Conservation (phyloP, 2,329 filamentous ascomycete species). For the Botrytis fabae region DNA sequence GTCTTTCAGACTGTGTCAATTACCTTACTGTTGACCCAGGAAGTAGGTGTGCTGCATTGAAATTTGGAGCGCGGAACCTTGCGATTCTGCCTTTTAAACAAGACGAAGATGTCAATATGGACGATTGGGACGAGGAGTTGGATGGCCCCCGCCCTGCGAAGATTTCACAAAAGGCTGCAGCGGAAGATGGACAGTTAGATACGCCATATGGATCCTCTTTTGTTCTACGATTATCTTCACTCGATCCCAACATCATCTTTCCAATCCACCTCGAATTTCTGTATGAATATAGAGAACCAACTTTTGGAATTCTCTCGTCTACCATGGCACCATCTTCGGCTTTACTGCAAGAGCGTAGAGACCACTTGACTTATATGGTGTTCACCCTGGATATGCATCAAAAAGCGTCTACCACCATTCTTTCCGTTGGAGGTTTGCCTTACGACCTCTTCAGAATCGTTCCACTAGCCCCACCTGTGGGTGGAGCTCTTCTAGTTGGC, state of each 20-base stretch:
- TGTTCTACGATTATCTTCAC: conserved; percentile 82
- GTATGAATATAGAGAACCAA: conserved; percentile 95
- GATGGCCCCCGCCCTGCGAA: conserved; percentile 63
- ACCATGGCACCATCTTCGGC: conserved; percentile 71
- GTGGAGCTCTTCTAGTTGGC: conserved; percentile 83
- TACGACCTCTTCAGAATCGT: conserved; percentile 84
- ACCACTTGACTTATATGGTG: conserved; percentile 86
- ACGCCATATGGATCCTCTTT: conserved; percentile 89
- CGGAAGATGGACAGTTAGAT: conserved; percentile 41
- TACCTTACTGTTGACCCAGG: conserved; percentile 85
- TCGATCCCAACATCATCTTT: conserved; percentile 85
- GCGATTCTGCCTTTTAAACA: conserved; percentile 94
- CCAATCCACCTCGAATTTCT: conserved; percentile 91
- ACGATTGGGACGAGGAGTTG: conserved; percentile 82
- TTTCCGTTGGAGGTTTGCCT: conserved; percentile 81
- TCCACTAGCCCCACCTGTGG: conserved; percentile 80
- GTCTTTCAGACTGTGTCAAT: conserved; percentile 73
- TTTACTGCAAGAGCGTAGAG: conserved; percentile 72
- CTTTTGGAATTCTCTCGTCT: conserved; percentile 90
- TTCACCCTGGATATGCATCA: conserved; percentile 95
- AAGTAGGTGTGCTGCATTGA: conserved; percentile 90
- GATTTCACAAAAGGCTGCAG: conserved; percentile 40
- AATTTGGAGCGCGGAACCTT: conserved; percentile 84
- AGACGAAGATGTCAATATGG: conserved; percentile 87
- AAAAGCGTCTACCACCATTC: conserved; percentile 85